These are phyloP conservation scores for Hypoxylon sp. DNA, from an alignment of 2,329 filamentous ascomycete genomes.

Conservation along the genomic window DNA sequence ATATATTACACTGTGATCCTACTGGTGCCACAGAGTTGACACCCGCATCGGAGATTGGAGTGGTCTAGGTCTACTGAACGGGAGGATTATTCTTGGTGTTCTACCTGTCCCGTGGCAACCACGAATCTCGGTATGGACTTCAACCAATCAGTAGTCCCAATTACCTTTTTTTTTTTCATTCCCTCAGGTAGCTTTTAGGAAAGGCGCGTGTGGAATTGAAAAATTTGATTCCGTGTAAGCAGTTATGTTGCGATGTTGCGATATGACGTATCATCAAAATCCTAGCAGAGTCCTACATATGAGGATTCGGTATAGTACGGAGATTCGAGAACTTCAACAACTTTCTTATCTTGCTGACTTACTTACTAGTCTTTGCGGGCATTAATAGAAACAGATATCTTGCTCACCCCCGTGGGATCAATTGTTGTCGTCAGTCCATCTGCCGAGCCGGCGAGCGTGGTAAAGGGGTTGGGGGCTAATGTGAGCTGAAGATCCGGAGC, in stretches of 20 bases:
- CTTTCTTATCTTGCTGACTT: slow-evolving; percentile 1
- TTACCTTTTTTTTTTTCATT: neutral
- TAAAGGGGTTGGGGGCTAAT: slow-evolving; percentile 11
- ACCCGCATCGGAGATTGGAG: neutral
- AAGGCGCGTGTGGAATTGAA: neutral
- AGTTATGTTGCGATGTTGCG: slow-evolving; percentile 9
- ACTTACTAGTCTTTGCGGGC: slow-evolving; percentile 8
- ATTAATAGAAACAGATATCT: slow-evolving; percentile 1
- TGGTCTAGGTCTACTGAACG: neutral
- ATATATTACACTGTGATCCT: slow-evolving; percentile 34
- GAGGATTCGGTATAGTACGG: neutral
- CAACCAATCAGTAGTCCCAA: neutral
- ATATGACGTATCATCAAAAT: neutral
- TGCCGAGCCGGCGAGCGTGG: neutral
- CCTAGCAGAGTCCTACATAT: slow-evolving; percentile 10
- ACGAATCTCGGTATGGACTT: neutral
- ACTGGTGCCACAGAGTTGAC: neutral
- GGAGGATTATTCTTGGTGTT: neutral
- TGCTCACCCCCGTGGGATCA: neutral
- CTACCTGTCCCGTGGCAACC: neutral
- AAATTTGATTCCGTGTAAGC: neutral
- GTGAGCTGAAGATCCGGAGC: slow-evolving; percentile 6
- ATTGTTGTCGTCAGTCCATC: neutral
- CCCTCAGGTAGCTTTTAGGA: neutral
- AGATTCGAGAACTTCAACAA: neutral